Evolutionary conservation across 208 protist genomes (phyloP).

Genomic region (Herpetomonas muscarum): DNA sequence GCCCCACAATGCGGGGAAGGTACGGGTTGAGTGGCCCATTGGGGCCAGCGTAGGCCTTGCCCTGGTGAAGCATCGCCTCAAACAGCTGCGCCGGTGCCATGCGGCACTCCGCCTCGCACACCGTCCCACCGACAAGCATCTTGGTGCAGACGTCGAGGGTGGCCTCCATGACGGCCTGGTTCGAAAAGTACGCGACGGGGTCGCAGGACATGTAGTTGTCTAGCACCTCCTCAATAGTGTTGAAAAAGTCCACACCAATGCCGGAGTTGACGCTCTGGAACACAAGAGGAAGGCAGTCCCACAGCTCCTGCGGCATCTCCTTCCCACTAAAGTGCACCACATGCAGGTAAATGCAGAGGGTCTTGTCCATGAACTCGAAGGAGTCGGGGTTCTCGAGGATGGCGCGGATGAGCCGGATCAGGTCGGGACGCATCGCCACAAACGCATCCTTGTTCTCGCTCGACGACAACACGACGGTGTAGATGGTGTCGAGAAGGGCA

Average conservation of each 20-base stretch:
- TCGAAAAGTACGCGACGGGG: slow-evolving; percentile 54
- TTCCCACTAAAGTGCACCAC: slow-evolving; percentile 61
- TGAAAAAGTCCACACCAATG: slow-evolving; percentile 84
- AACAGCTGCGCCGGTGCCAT: slow-evolving; percentile 73
- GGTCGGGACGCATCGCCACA: slow-evolving; percentile 42
- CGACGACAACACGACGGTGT: slow-evolving; percentile 65
- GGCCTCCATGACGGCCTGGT: slow-evolving; percentile 62
- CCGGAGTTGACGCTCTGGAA: slow-evolving; percentile 65
- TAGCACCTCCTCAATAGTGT: slow-evolving; percentile 71
- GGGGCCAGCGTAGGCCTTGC: slow-evolving; percentile 44
- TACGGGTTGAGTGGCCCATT: slow-evolving; percentile 51
- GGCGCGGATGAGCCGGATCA: slow-evolving; percentile 46
- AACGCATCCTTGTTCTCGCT: slow-evolving; percentile 45
- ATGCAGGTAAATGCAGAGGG: slow-evolving; percentile 66
- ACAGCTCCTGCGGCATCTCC: slow-evolving; percentile 55
- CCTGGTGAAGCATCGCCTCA: slow-evolving; percentile 81
- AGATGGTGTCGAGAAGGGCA: slow-evolving; percentile 66
- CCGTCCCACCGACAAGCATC: slow-evolving; percentile 66
- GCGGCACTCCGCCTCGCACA: slow-evolving; percentile 43
- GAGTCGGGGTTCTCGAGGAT: slow-evolving; percentile 68
- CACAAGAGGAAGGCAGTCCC: slow-evolving; percentile 62
- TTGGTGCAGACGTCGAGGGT: slow-evolving; percentile 74
- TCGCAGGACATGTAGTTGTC: slow-evolving; percentile 79
- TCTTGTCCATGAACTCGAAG: slow-evolving; percentile 84
- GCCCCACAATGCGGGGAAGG: slow-evolving; percentile 47